These are phyloP conservation scores for Rhodotorula paludigena DNA, from an alignment of 768 basidiomycete species.

Conservation along the genomic window DNA sequence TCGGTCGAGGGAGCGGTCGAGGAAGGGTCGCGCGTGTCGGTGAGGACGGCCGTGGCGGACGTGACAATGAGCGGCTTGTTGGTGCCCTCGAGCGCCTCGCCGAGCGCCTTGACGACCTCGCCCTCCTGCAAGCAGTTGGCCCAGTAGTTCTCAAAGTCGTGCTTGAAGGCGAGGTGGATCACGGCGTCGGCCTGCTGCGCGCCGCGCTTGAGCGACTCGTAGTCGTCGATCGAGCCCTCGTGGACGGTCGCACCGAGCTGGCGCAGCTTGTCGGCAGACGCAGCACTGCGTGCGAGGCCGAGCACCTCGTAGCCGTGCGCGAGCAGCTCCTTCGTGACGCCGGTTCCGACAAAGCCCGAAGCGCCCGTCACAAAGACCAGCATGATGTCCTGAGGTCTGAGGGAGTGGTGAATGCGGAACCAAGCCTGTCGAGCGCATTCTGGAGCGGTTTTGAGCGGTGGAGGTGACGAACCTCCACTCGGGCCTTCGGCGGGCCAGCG, in stretches of 20 bases:
- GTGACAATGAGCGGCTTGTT: constrained; percentile 13
- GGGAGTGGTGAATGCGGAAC: background rate
- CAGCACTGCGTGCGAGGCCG: constrained; percentile 26
- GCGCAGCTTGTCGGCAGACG: constrained; percentile 23
- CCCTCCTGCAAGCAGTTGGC: constrained; percentile 2
- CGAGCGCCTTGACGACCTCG: background rate
- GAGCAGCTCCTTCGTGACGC: constrained; percentile 5
- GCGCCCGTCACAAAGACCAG: constrained; percentile 44
- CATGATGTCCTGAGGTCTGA: constrained; percentile 14
- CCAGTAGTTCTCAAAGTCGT: constrained; percentile 1
- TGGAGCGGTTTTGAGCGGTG: too few species aligned
- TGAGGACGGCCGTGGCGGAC: background rate
- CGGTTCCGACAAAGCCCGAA: constrained; percentile 32
- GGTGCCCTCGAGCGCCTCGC: background rate
- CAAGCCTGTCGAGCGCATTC: too few species aligned
- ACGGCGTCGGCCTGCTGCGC: constrained; percentile 21
- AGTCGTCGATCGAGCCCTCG: constrained; percentile 39
- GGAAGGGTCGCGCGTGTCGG: background rate
- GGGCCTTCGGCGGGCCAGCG: too few species aligned
- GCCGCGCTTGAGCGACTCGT: constrained; percentile 18
- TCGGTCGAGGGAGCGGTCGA: background rate
- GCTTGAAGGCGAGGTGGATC: constrained; percentile 24
- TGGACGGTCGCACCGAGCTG: constrained; percentile 7
- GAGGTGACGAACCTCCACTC: too few species aligned
- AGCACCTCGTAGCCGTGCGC: constrained; percentile 8